Evolutionary conservation across 2,329 filamentous ascomycete genomes (phyloP), one percentile per base, ranked within the genome.

Genomic region (Xylaria sp.): DNA sequence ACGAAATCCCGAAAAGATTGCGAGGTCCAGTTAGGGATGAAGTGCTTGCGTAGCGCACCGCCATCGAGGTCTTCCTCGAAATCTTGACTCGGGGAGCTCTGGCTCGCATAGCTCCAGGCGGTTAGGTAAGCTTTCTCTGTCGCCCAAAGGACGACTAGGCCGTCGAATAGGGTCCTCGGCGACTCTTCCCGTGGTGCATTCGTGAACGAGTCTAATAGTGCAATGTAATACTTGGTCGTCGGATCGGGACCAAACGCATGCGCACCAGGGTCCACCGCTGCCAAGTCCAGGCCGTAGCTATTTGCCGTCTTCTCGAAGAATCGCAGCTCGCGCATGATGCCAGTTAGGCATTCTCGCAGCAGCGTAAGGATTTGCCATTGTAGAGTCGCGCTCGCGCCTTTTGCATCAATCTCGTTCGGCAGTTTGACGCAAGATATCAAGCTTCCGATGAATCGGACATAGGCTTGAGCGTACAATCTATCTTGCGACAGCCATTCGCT

Each of bases 101-200:
- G 71, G 70, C 78, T 82, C 3, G 85, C 85, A 77, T 83, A 86
- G 10, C 81, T 82, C 89, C 89, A 91, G 13, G 89, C 85, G 48
- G 86, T 83, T 20, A 90, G 76, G 75, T 91, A 91, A 68, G 85
- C 86, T 56, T 84, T 88, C 80, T 95, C 92, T 1, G 90, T 93
- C n/a, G 89, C 89, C 89, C 91, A 94, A 28, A 94, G 86, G n/a
- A 92, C 85, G 2, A 93, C 86, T 70, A 93, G 83, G 6, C 90
- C 91, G 77, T 94, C 91, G 2, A 94, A 80, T 75, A 78, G 72
- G 9, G 74, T 69, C 70, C 63, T 73, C n/a, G 51, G 31, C 8
- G 36, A 59, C 10, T 57, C 65, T 63, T 12, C 58, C 33, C 6
- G 67, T 61, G 15, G 49, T 18, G 56, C 63, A 12, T 72, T 69